Evolutionary conservation across 2,329 filamentous ascomycete species (phyloP), one percentile per base, ranked within the genome.

Genomic region (Ophiostoma sp.): DNA sequence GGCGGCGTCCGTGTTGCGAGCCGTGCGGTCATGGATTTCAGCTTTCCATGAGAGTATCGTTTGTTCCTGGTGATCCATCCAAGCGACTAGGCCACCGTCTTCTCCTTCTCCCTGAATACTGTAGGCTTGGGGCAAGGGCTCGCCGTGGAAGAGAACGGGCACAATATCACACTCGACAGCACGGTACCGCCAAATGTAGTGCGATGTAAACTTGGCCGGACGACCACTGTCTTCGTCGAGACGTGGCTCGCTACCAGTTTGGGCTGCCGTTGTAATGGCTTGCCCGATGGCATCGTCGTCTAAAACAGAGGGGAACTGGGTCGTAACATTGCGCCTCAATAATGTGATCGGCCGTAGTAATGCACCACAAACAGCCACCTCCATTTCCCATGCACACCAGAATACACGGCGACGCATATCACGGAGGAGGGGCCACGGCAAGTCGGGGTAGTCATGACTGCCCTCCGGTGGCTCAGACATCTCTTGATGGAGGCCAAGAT

Each of bases 341-440:
- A 72, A 59, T 15, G 70, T 72, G 45, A 72, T 72, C 1, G 70
- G 70, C 15, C 70, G 70, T n/a, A 72, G 48, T 15, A 72, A 48
- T 22, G 70, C 70, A 7, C 70, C 70, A 25, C 70, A 72, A 12
- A 72, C 70, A n/a, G 70, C 70, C n/a, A 72, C 61, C 33, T 72
- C 70, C 70, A 72, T 72, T 59, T 72, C 70, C 45, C 59, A 66
- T 11, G 70, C 85, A 7, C 87, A 87, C 91, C 92, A 96, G 84
- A 93, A 96, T 0, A 90, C 86, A 22, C 93, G 87, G 81, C 95
- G 95, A n/a, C 93, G 87, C 81, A 95, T 86, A 72, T 97, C 93
- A 74, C 92, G 88, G 1, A 94, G 85, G 28, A 83, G 85, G 9
- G 59, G 33, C 57, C 59, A 63, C 0, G 59, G 59, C 3, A 63